Percentiles rank a stretch among this genome's conserved stretches.
phyloP scores from a whole-genome alignment of 1,284 basidiomycete species.

The Ceratobasidium sp. region DNA sequence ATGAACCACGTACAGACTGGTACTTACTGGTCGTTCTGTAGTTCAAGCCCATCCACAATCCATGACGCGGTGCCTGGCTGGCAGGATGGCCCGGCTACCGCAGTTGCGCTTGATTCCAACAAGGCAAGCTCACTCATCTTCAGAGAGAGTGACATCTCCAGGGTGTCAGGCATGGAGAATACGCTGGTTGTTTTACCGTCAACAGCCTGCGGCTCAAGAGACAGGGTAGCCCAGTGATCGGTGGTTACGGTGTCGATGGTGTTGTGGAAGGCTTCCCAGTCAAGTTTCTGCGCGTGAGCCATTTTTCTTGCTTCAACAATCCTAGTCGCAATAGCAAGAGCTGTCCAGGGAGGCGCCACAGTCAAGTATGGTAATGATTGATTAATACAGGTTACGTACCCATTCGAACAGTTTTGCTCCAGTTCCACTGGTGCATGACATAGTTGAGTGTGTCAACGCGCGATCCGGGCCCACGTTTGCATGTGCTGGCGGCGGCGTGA shows the following conservation, averaged over 20 bases:
- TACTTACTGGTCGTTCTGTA: no score
- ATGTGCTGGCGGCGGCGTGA: background rate
- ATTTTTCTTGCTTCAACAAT: background rate
- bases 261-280: background rate
- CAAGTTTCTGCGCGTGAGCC: background rate
- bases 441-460: background rate
- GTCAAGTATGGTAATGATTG: background rate
- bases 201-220: no score
- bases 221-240: background rate
- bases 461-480: background rate
- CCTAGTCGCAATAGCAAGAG: background rate
- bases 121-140: no score
- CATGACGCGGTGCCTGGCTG: no score
- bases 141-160: no score
- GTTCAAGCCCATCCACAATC: no score
- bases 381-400: background rate
- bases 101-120: no score
- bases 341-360: background rate
- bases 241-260: background rate
- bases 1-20: no score
- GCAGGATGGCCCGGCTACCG: no score
- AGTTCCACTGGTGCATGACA: conserved; percentile 24
- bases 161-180: no score
- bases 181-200: no score
- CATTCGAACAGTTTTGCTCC: background rate